Conservation (phyloP, 2,329 filamentous ascomycete genomes). For the Arthrobotrys pseudoclavata region DNA sequence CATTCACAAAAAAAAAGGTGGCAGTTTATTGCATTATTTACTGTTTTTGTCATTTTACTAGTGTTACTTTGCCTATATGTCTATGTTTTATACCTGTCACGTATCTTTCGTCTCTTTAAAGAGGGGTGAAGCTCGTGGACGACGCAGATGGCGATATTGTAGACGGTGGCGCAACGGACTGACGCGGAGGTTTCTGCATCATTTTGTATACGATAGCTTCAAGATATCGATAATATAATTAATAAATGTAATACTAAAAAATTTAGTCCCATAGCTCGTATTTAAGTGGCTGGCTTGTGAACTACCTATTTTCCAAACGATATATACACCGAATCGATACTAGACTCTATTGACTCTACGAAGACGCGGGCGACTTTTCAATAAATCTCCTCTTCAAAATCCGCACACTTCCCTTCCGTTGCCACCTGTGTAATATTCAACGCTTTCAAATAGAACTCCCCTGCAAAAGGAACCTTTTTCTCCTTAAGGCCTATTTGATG, state of each 20-base stretch:
- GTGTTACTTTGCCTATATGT: background rate
- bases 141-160: background rate
- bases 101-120: background rate
- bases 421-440: slow-evolving; percentile 8
- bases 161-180: background rate
- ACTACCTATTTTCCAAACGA: too few relatives aligned
- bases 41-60: background rate
- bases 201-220: background rate
- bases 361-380: background rate
- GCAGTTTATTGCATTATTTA: background rate
- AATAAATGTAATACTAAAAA: background rate
- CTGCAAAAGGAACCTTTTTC: too few relatives aligned
- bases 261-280: too few relatives aligned
- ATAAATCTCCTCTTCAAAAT: slow-evolving; percentile 12
- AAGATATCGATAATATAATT: background rate
- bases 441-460: slow-evolving; percentile 45
- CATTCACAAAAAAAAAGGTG: background rate
- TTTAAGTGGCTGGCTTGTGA: too few relatives aligned
- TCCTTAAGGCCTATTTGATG: too few relatives aligned
- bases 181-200: background rate
- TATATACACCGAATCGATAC: too few relatives aligned
- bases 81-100: background rate
- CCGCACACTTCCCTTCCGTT: background rate
- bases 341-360: too few relatives aligned
- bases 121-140: background rate